A percentile compares a stretch with the other conserved stretches of the same genome.
These are phyloP conservation scores for Epithemia pelagica DNA, from an alignment of 108 stramenopile genomes.

Conservation along the genomic window DNA sequence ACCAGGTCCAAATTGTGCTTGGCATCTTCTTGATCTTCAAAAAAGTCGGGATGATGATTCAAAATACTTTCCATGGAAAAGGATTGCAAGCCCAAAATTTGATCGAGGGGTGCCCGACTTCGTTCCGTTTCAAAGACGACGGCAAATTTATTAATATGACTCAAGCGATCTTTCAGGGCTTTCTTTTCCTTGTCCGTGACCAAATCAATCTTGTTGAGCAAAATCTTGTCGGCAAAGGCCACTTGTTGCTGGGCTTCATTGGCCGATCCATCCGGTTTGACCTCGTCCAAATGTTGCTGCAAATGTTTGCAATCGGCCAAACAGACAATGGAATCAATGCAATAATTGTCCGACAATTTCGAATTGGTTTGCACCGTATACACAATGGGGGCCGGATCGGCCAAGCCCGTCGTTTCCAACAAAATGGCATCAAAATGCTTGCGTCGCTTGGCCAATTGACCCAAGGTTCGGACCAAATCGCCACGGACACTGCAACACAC, in stretches of 20 bases:
- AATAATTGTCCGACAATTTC: constrained; percentile 81
- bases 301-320: constrained; percentile 92
- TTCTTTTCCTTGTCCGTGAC: constrained; percentile 82
- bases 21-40: constrained; percentile 71
- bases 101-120: constrained; percentile 73
- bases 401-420: constrained; percentile 93
- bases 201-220: constrained; percentile 96
- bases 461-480: constrained; percentile 93
- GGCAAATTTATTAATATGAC: constrained; percentile 74
- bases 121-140: constrained; percentile 80
- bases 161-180: constrained; percentile 65
- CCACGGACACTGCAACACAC: constrained; percentile 98
- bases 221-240: constrained; percentile 95
- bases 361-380: constrained; percentile 93
- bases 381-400: constrained; percentile 94
- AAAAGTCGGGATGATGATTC: constrained; percentile 78
- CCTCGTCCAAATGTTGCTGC: constrained; percentile 81
- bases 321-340: constrained; percentile 85
- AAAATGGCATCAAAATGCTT: constrained; percentile 92
- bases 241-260: constrained; percentile 96
- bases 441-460: constrained; percentile 77
- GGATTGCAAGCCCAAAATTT: constrained; percentile 80
- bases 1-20: constrained; percentile 89
- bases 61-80: constrained; percentile 90
- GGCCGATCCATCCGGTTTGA: constrained; percentile 78